Evolutionary conservation across 108 stramenopile species (phyloP), one percentile per base, ranked within the genome.

Genomic region (Skeletonema tropicum): DNA sequence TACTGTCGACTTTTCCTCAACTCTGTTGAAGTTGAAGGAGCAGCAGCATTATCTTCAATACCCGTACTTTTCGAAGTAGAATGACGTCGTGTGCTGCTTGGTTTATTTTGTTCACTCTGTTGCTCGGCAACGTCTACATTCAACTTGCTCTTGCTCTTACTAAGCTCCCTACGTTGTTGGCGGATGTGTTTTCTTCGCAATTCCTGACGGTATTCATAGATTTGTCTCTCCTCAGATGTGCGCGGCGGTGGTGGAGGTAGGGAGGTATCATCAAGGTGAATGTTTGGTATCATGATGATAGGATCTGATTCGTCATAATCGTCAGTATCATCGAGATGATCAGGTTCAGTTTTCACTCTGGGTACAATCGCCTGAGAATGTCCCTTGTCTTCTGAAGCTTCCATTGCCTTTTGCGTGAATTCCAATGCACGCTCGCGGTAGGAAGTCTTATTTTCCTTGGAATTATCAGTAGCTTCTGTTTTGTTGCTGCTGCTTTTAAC

Each of bases 261-360:
- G 38, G 29, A 39, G 32, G 25, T 52, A 11, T 19, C 41, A 36
- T 31, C 57, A 23, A 39, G 55, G 26, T 39, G 42, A 12, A 75
- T 7, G 1, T 25, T 38, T 19, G 73, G 80, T 3, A 81, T 71
- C 57, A 30, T 49, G 7, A 81, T 81, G 35, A 81, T 39, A 26
- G 80, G 80, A 67, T 81, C 80, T 32, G 79, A 80, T 60, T 71
- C 80, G 41, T 75, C 80, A 30, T 55, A 60, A n/a, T 66, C 52
- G 14, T 35, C 52, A 55, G 52, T 23, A 58, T 21, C 52, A 55
- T 10, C 9, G 2, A 25, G 21, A 55, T 55, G 52, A 23, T 10
- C 52, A 23, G 9, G 52, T 55, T 55, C 23, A 21, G 23, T 25
- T 23, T 23, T 23, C n/a, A 4, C 52, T 3, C 15, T 23, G 52